Percentiles rank a stretch among this genome's conserved stretches.
These are phyloP conservation scores for Gleditsia sinensis DNA, from an alignment of 306 rosid genomes.

Conservation along the genomic window DNA sequence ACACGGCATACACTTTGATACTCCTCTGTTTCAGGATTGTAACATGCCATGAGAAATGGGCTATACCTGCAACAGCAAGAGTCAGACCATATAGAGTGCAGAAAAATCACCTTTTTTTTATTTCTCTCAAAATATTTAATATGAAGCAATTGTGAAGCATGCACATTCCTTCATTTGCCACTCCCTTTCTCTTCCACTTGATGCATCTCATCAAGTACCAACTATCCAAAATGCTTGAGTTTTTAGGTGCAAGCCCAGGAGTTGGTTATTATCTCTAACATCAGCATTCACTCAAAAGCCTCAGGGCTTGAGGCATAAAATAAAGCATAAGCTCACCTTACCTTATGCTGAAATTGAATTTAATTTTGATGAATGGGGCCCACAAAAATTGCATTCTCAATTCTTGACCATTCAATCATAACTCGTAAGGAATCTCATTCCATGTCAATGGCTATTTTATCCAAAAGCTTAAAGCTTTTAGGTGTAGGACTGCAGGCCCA, in stretches of 20 bases:
- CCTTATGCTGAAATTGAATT: neutral
- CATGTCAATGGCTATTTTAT: too few relatives aligned
- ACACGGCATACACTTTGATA: conserved; percentile 95
- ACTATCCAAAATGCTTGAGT: neutral
- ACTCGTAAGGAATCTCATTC: too few relatives aligned
- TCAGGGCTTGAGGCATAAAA: neutral
- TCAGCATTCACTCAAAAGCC: neutral
- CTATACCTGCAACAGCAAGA: conserved; percentile 69
- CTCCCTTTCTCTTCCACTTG: conserved; percentile 5
- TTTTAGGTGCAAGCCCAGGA: neutral
- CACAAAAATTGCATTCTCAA: too few relatives aligned
- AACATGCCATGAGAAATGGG: conserved; percentile 97
- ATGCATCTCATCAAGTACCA: neutral
- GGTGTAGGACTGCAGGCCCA: too few relatives aligned
- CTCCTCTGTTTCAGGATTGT: conserved; percentile 82
- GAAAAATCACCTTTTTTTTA: neutral
- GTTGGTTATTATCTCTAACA: neutral
- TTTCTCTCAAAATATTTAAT: neutral
- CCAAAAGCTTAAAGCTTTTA: too few relatives aligned
- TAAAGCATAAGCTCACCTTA: neutral
- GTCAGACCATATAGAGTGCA: conserved; percentile 14
- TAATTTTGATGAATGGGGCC: neutral
- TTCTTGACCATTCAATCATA: too few relatives aligned
- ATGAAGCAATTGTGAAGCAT: neutral
- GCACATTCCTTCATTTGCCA: conserved; percentile 15